Base-by-base conservation (phyloP, 2,329 filamentous ascomycete species). In the Pseudonectria foliicola region DNA sequence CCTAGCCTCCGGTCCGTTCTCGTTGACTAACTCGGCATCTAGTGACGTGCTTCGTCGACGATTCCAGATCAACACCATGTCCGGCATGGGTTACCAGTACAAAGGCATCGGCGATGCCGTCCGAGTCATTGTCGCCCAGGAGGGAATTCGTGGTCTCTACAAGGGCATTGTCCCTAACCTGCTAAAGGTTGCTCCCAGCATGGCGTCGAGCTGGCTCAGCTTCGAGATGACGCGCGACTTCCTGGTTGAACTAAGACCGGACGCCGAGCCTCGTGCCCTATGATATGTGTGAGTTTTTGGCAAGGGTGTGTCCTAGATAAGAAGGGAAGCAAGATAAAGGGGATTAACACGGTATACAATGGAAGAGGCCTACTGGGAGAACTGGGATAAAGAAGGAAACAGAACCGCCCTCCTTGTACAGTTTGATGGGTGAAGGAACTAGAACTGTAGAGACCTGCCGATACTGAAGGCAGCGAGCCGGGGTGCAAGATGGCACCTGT, bases 11-110 rank as follows among this genome's bases (percentile, higher is more conserved):
- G 8, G 39, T 18, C 15, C 4, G 6, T 26, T 23, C n/a, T 23
- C 33, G 49, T 35, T 43, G 52, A 55, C 57, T 40, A 56, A 21
- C 33, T 11, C 8, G 13, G 5, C 31, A 10, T 29, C 11, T 7
- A 92, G 86, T 57, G 89, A 95, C 57, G 90, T 98, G 3, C 71
- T 98, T 35, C 85, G 92, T 23, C 80, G 92, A 40, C 78, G 92
- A 33, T 98, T 98, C 60, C 92, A 98, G 58, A 92, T 98, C 66
- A 98, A 98, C 64, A 95, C 92, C 35, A 98, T 98, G 92, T 87
- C 85, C 31, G 92, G 92, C 33, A 90, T 98, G 80, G 92, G 92
- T 33, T 96, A 95, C 63, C 79, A 90, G 58, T 98, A 98, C 67
- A 88, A 85, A 53, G 83, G 81, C 6, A 82, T 98, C 28, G 71